These are phyloP conservation scores for Colletotrichum spinosum DNA, from an alignment of 2,329 filamentous ascomycete species.

Conservation along the genomic window DNA sequence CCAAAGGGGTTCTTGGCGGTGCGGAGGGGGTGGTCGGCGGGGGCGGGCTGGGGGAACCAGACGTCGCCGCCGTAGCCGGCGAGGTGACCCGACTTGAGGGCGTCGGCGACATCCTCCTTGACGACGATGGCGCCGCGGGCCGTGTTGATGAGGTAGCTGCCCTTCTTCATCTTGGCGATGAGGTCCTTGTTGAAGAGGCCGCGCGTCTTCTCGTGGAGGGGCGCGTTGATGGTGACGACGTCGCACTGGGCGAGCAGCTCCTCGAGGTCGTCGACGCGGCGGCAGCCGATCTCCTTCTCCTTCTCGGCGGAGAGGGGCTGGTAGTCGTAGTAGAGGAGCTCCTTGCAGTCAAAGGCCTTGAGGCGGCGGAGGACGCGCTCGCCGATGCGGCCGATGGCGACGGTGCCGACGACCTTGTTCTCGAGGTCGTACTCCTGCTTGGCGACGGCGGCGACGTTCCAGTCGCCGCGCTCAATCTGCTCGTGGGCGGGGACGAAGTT, in stretches of 20 bases:
- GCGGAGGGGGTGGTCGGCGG: conserved; percentile 91
- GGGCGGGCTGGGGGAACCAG: conserved; percentile 98
- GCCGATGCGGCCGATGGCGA: conserved; percentile 96
- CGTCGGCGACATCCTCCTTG: conserved; percentile 97
- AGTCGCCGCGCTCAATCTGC: conserved; percentile 88
- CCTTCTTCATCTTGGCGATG: conserved; percentile 98
- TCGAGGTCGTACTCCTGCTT: conserved; percentile 99
- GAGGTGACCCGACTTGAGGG: conserved; percentile 91
- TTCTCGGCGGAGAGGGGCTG: conserved; percentile 87
- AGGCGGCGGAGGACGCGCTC: conserved; percentile 97
- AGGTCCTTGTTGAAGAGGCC: conserved; percentile 99
- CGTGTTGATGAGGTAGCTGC: conserved; percentile 98
- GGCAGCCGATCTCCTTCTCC: conserved; percentile 95
- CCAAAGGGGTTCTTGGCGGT: conserved; percentile 94
- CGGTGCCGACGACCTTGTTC: conserved; percentile 96
- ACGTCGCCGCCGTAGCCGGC: conserved; percentile 90
- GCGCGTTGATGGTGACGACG: conserved; percentile 99
- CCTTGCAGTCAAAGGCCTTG: conserved; percentile 99
- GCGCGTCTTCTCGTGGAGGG: conserved; percentile 96
- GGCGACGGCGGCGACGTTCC: conserved; percentile 94
- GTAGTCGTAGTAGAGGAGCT: conserved; percentile 99
- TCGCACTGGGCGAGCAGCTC: conserved; percentile 96
- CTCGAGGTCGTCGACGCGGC: conserved; percentile 88
- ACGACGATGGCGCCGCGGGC: conserved; percentile 98
- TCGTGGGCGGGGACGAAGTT: conserved; percentile 99